Evolutionary conservation across 768 basidiomycete genomes (phyloP), one percentile per base, ranked within the genome.

Genomic region (Terana coerulea): DNA sequence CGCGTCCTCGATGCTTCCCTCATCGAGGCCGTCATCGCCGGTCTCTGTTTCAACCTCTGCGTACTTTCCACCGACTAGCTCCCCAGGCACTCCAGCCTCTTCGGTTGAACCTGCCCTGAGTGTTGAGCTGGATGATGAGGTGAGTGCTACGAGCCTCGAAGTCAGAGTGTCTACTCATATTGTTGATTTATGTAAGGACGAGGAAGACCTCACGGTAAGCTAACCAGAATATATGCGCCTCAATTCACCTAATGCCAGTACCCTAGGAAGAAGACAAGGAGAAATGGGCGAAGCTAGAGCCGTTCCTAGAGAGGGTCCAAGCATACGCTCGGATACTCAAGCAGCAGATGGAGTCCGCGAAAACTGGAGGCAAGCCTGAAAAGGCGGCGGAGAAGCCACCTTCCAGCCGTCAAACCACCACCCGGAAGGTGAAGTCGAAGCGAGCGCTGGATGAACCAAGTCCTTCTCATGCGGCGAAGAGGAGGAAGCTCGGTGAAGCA

Each of bases 251-350:
- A 12, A 31, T 30, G 10, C 3, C n/a, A 4, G n/a, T 39, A 22
- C 11, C 5, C 5, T 31, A 58, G 47, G 50, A 83, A 79, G 80
- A 79, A 53, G 74, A 75, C 44, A 71, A 71, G 12, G 69, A 70
- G 29, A 77, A 81, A 37, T 75, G 77, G 28, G 62, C 69, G 21
- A 73, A 78, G 9, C 80, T 91, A 17, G 74, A 81, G 48, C 81
- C 75, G 45, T 77, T 94, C 22, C 75, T 94, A 19, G 77, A 91
- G 48, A 86, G 86, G 59, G 91, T 89, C 0, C 78, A 80, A 1
- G 74, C 84, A n/a, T 93, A 86, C 60, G 84, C 90, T 1, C 75
- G 72, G 47, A 75, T 89, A 35, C 72, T 94, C 12, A 80, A 83
- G 41, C 73, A 80, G 21, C 79, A 85, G 51, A 92, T 93, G 88